phyloP scores from a whole-genome alignment of 352 stramenopile species.

The Phytophthora litchii region DNA sequence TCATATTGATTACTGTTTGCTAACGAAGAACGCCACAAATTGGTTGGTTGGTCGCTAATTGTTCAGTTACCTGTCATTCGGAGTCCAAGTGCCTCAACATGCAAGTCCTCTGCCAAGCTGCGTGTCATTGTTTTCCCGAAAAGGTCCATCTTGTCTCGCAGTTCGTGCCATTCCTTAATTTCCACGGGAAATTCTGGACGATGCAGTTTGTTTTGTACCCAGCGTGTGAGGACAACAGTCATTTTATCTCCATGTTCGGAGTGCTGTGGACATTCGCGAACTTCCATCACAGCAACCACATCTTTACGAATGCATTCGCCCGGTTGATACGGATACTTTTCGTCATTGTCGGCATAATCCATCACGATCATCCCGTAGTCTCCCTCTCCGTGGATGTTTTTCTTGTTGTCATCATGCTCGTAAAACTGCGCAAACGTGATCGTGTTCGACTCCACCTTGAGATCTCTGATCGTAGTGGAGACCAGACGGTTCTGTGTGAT shows the following conservation, averaged over 20 bases:
- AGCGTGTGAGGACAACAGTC: slow-evolving; percentile 35
- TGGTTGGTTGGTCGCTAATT: slow-evolving; percentile 2
- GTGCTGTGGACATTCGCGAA: slow-evolving; percentile 25
- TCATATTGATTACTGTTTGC: no score
- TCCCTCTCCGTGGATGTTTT: slow-evolving; percentile 20
- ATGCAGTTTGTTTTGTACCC: slow-evolving; percentile 34
- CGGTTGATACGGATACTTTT: slow-evolving; percentile 47
- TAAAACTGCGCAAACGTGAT: slow-evolving; percentile 43
- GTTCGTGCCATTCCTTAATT: slow-evolving; percentile 27
- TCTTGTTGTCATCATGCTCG: slow-evolving; percentile 18
- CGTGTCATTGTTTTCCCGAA: slow-evolving; percentile 34
- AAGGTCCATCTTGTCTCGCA: slow-evolving; percentile 36
- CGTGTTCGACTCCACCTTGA: slow-evolving; percentile 49
- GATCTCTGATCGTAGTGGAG: slow-evolving; percentile 37
- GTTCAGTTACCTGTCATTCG: slow-evolving; percentile 7
- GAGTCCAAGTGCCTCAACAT: slow-evolving; percentile 10
- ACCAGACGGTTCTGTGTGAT: slow-evolving; percentile 59
- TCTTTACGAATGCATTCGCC: slow-evolving; percentile 45
- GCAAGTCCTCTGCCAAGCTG: slow-evolving; percentile 31
- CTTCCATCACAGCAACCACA: slow-evolving; percentile 40
- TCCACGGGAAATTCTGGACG: slow-evolving; percentile 26
- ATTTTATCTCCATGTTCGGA: slow-evolving; percentile 5
- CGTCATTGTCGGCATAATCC: slow-evolving; percentile 50
- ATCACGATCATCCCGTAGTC: slow-evolving; percentile 44
- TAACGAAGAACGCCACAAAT: neutral